Evolutionary conservation across 371 early-diverging fungal species (phyloP), one percentile per base, ranked within the genome.

Genomic region (Mortierella sp.): DNA sequence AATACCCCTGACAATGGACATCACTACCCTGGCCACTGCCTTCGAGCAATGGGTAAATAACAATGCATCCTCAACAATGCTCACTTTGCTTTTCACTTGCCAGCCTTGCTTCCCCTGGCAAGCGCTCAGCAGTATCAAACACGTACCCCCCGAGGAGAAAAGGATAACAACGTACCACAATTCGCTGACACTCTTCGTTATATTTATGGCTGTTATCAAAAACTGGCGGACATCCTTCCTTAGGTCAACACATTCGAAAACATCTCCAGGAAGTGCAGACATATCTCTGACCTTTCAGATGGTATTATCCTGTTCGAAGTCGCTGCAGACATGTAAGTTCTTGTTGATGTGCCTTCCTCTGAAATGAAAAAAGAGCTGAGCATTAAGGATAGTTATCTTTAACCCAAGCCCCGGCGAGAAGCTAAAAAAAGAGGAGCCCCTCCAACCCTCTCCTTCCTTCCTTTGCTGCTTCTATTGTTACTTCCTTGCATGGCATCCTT

Each of bases 261-360:
- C 85, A 89, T 96, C 74, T 93, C 95, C 68, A 90, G 93, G 55
- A 87, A 86, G 24, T 91, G 93, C 74, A 86, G 83, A 44, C 87
- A 89, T 75, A 89, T 95, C 74, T 88, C 90, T 70, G 97, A 97
- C 87, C 92, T 97, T 43, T 90, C 93, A 44, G 96, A 97, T 85
- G 96, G 97, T 73, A 93, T 93, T 58, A 90, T 93, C 14, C 88
- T 98, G 29, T 94, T 95, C 77, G 97, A 97, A 87, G 93, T 97
- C 51, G 91, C 96, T 21, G 91, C 93, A 6, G 93, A 96, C 75
- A 95, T 98, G 97, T 97, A 94, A 91, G 93, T 70, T 35, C 29
- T 24, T 14, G 14, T n/a, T 65, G 11, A 55, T 54, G 72, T 70
- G 10, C 70, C 76, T 63, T 63, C 38, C 70, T 46, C 27, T 51